Conservation (phyloP, 2,329 filamentous ascomycete genomes). For the Trichoderma koningiopsis region DNA sequence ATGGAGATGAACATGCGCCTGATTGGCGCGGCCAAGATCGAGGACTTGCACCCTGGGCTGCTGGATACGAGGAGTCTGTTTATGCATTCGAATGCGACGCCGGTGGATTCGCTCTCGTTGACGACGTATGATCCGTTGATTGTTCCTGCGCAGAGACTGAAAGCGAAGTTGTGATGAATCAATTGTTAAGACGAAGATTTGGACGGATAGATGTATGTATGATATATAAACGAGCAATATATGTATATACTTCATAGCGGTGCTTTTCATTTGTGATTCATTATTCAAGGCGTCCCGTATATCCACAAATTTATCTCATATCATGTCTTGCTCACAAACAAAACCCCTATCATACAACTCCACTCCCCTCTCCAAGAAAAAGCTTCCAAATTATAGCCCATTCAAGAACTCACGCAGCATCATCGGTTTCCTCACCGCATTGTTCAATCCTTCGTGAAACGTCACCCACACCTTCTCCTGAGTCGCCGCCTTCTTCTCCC, state of each 20-base stretch:
- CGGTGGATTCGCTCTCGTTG: slow-evolving; percentile 50
- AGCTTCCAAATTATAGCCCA: slow-evolving; percentile 51
- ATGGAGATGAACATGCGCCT: slow-evolving; percentile 99
- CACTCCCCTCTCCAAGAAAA: neutral
- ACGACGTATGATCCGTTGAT: slow-evolving; percentile 58
- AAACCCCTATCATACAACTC: neutral
- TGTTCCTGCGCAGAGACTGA: slow-evolving; percentile 54
- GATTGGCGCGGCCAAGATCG: slow-evolving; percentile 75
- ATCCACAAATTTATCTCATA: neutral
- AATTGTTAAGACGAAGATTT: neutral
- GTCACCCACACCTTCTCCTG: slow-evolving; percentile 77
- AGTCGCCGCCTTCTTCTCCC: slow-evolving; percentile 43
- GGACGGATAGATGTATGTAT: neutral
- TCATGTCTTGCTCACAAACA: neutral
- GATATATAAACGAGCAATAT: slow-evolving; percentile 17
- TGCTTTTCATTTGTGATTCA: neutral
- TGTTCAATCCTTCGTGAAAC: slow-evolving; percentile 87
- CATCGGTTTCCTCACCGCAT: slow-evolving; percentile 87
- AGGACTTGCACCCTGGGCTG: slow-evolving; percentile 77
- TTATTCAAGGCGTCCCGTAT: neutral
- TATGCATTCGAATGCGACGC: slow-evolving; percentile 52
- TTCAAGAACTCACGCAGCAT: slow-evolving; percentile 76
- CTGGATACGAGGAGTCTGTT: slow-evolving; percentile 74
- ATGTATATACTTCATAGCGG: neutral
- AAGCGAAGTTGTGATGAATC: slow-evolving; percentile 52